Evolutionary conservation across 1,139 yeast species (phyloP).

Genomic region (Lodderomyces pseudojiufengensis): DNA sequence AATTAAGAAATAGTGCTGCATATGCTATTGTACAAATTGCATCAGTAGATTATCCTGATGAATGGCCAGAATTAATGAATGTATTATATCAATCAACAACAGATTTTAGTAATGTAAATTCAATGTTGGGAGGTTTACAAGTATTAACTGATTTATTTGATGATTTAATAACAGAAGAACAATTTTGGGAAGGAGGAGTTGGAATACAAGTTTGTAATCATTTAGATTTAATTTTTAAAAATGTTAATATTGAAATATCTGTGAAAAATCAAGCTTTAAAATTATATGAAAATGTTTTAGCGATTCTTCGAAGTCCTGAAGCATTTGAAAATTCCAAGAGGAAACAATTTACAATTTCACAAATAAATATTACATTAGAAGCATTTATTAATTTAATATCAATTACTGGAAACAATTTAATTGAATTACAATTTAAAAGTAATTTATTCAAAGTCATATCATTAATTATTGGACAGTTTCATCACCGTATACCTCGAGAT

Average conservation of each 20-base stretch:
- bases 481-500: slow-evolving; percentile 23
- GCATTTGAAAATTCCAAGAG: slow-evolving; percentile 36
- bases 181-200: slow-evolving; percentile 73
- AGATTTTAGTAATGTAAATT: slow-evolving; percentile 25
- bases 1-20: slow-evolving; percentile 64
- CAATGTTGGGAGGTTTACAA: slow-evolving; percentile 60
- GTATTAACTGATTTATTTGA: slow-evolving; percentile 78
- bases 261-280: slow-evolving; percentile 49
- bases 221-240: slow-evolving; percentile 39
- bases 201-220: slow-evolving; percentile 52
- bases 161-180: slow-evolving; percentile 81
- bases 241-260: slow-evolving; percentile 21
- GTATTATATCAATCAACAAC: slow-evolving; percentile 42
- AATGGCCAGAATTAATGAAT: slow-evolving; percentile 77
- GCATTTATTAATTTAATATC: slow-evolving; percentile 20
- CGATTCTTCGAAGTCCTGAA: slow-evolving; percentile 53
- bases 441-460: slow-evolving; percentile 28
- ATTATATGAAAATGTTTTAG: slow-evolving; percentile 50
- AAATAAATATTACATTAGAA: slow-evolving; percentile 20
- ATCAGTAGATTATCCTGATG: slow-evolving; percentile 90
- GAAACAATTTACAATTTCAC: slow-evolving; percentile 27
- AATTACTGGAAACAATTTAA: slow-evolving; percentile 17
- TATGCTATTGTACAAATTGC: slow-evolving; percentile 82
- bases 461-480: slow-evolving; percentile 30
- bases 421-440: slow-evolving; percentile 22